phyloP scores from a whole-genome alignment of 176 grass and related monocot species.

The Cenchrus americanus region DNA sequence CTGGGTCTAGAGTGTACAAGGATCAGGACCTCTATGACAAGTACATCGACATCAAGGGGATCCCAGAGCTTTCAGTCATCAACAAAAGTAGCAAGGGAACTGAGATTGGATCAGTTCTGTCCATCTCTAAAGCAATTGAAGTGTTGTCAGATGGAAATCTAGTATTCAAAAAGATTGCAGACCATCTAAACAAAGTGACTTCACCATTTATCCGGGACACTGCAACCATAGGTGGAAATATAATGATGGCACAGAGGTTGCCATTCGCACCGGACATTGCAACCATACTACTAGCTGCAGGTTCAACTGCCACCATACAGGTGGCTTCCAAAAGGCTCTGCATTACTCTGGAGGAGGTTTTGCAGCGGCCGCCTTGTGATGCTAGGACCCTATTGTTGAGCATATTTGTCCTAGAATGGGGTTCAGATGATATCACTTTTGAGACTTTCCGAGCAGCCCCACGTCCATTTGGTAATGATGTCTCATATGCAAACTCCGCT shows the following conservation, averaged over 20 bases:
- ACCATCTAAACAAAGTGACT: slow-evolving; percentile 73
- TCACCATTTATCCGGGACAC: slow-evolving; percentile 75
- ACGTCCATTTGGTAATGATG: slow-evolving; percentile 81
- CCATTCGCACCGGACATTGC: slow-evolving; percentile 69
- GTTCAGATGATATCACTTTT: slow-evolving; percentile 56
- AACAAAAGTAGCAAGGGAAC: slow-evolving; percentile 54
- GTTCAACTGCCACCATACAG: slow-evolving; percentile 54
- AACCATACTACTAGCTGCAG: slow-evolving; percentile 69
- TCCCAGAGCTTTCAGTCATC: slow-evolving; percentile 68
- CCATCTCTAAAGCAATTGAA: slow-evolving; percentile 75
- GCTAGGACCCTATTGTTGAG: slow-evolving; percentile 59
- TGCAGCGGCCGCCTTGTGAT: slow-evolving; percentile 68
- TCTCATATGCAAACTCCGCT: slow-evolving; percentile 78
- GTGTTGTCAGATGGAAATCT: slow-evolving; percentile 49
- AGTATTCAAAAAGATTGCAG: slow-evolving; percentile 63
- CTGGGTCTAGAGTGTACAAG: slow-evolving; percentile 75
- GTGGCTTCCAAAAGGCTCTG: slow-evolving; percentile 46
- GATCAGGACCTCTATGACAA: slow-evolving; percentile 63
- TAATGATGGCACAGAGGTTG: slow-evolving; percentile 82
- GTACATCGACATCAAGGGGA: slow-evolving; percentile 74
- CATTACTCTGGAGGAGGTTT: slow-evolving; percentile 75
- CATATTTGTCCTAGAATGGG: slow-evolving; percentile 67
- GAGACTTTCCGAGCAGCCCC: slow-evolving; percentile 83
- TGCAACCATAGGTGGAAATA: slow-evolving; percentile 79
- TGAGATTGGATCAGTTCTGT: slow-evolving; percentile 67